phyloP scores from a whole-genome alignment of 768 basidiomycete species.

The Calvatia gigantea region DNA sequence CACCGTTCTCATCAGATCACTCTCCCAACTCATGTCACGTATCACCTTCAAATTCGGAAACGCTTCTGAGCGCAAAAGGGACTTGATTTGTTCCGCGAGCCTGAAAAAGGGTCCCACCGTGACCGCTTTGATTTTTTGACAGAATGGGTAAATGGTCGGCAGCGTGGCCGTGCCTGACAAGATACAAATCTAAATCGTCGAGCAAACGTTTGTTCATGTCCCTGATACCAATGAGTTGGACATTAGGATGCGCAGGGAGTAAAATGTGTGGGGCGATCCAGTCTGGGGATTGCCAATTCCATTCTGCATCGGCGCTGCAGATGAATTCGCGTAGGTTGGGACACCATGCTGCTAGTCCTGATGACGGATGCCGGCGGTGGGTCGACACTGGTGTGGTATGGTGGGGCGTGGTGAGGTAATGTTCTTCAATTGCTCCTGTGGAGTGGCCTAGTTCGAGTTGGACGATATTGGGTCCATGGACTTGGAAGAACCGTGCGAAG shows the following conservation, averaged over 20 bases:
- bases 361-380: conserved; percentile 27
- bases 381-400: conserved; percentile 19
- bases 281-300: conserved; percentile 77
- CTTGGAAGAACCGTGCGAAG: conserved; percentile 61
- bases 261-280: conserved; percentile 80
- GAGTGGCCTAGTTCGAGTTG: conserved; percentile 77
- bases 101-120: conserved; percentile 62
- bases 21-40: conserved; percentile 61
- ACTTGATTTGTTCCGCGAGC: conserved; percentile 61
- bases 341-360: conserved; percentile 56
- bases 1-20: conserved; percentile 48
- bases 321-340: conserved; percentile 69
- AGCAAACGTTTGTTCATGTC: conserved; percentile 63
- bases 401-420: conserved; percentile 52
- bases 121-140: not conserved
- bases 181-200: conserved; percentile 35
- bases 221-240: conserved; percentile 68
- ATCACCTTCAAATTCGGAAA: conserved; percentile 62
- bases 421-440: conserved; percentile 61
- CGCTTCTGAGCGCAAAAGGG: conserved; percentile 51
- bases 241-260: conserved; percentile 56
- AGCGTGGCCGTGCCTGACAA: conserved; percentile 17
- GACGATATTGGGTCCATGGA: conserved; percentile 56
- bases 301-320: conserved; percentile 73
- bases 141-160: not conserved